Percentiles rank a stretch among this genome's conserved stretches.
Conservation (phyloP, 768 basidiomycete species). For the Mycena rosella region DNA sequence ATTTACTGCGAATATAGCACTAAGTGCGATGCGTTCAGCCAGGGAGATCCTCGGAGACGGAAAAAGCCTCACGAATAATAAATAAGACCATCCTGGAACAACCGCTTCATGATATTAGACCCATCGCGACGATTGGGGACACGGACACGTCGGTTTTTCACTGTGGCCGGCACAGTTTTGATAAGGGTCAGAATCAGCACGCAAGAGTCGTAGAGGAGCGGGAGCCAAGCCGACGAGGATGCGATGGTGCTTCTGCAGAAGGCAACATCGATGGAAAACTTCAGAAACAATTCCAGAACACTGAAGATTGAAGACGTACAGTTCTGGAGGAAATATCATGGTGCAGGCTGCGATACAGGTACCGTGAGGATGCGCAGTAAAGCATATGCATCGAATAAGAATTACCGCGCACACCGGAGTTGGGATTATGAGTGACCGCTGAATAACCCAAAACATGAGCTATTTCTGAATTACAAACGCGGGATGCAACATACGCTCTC, state of each 20-base stretch:
- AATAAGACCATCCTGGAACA: constrained; percentile 61
- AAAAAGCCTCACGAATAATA: constrained; percentile 58
- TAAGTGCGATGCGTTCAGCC: constrained; percentile 32
- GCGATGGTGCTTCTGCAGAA: constrained; percentile 54
- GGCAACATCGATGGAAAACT: no score
- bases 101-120: constrained; percentile 54
- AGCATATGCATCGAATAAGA: not conserved
- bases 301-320: constrained; percentile 52
- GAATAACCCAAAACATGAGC: constrained; percentile 7
- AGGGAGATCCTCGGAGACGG: not conserved
- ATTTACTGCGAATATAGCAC: constrained; percentile 61
- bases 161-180: constrained; percentile 53
- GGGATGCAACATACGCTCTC: constrained; percentile 55
- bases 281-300: no score
- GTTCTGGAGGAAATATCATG: constrained; percentile 54
- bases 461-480: no score
- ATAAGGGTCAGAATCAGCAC: constrained; percentile 56
- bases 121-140: no score
- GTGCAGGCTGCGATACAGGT: constrained; percentile 53
- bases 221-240: constrained; percentile 65
- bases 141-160: no score
- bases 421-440: constrained; percentile 57
- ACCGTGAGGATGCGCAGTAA: constrained; percentile 10
- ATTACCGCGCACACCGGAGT: constrained; percentile 53
- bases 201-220: constrained; percentile 61